Evolutionary conservation across 2,329 filamentous ascomycete species (phyloP).

Genomic region (Aquanectria penicillioides): DNA sequence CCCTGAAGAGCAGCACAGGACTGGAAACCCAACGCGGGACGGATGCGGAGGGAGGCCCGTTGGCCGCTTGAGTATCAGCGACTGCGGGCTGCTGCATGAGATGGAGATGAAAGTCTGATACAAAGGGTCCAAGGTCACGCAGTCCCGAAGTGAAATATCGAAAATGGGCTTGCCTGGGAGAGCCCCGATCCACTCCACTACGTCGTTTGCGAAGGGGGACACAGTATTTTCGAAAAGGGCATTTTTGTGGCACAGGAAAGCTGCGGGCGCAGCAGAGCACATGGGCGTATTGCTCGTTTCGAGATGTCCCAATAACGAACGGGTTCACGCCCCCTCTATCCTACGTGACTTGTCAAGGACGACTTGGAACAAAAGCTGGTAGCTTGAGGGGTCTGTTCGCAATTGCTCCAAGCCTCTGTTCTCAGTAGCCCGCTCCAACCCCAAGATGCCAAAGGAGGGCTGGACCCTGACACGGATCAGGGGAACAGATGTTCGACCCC

Average conservation of each 20-base stretch:
- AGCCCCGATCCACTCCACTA: not conserved
- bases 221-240: not conserved
- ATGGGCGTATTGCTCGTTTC: conserved; percentile 9
- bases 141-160: conserved; percentile 25
- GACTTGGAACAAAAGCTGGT: not conserved
- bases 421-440: no score
- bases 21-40: not conserved
- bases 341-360: conserved; percentile 19
- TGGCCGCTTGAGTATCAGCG: conserved; percentile 9
- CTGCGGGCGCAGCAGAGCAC: conserved; percentile 2
- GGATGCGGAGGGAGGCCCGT: not conserved
- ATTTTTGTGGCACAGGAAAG: not conserved
- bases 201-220: not conserved
- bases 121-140: conserved; percentile 22
- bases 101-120: conserved; percentile 7
- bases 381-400: conserved; percentile 3
- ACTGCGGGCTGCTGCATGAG: conserved; percentile 25
- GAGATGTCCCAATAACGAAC: not conserved
- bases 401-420: not conserved
- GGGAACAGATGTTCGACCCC: not conserved
- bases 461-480: not conserved
- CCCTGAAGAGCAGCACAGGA: conserved; percentile 11
- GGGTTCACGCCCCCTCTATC: not conserved
- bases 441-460: no score
- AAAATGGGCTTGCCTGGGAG: not conserved